phyloP scores from a whole-genome alignment of 2,329 filamentous ascomycete species.

The Xylariales sp. region DNA sequence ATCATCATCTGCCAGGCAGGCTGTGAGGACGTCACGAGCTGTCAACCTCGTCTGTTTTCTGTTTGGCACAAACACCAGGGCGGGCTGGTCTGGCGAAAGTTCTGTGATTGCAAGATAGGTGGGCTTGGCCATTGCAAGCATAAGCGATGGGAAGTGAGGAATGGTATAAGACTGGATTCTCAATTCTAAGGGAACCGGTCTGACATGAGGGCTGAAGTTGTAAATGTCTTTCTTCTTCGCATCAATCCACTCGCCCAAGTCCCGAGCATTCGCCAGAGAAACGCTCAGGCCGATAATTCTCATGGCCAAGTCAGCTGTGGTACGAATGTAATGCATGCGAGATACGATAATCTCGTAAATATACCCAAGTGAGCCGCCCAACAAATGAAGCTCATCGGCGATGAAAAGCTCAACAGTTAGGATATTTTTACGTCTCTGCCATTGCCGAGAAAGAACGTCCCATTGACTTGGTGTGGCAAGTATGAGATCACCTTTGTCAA shows the following conservation, averaged over 20 bases:
- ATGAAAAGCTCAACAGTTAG: slow-evolving; percentile 92
- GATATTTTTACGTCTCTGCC: slow-evolving; percentile 96
- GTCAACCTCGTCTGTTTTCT: slow-evolving; percentile 92
- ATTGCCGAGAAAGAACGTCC: slow-evolving; percentile 95
- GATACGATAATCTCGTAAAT: slow-evolving; percentile 98
- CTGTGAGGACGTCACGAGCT: slow-evolving; percentile 86
- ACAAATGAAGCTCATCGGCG: slow-evolving; percentile 92
- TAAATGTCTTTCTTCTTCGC: slow-evolving; percentile 98
- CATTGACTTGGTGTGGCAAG: slow-evolving; percentile 93
- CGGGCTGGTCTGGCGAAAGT: slow-evolving; percentile 87
- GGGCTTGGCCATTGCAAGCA: slow-evolving; percentile 98
- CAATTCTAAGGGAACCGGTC: slow-evolving; percentile 89
- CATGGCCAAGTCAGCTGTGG: slow-evolving; percentile 85
- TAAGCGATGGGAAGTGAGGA: slow-evolving; percentile 95
- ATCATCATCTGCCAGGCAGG: slow-evolving; percentile 87
- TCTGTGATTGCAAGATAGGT: slow-evolving; percentile 90
- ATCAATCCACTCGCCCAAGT: slow-evolving; percentile 97
- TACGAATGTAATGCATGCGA: slow-evolving; percentile 94
- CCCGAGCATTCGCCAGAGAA: slow-evolving; percentile 90
- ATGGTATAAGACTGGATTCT: slow-evolving; percentile 96
- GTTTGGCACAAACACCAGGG: slow-evolving; percentile 90
- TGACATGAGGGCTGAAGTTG: slow-evolving; percentile 95
- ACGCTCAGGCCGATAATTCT: slow-evolving; percentile 92
- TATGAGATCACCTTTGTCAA: slow-evolving; percentile 89
- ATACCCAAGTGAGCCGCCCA: slow-evolving; percentile 87